A percentile compares a stretch with the other conserved stretches of the same genome.
Evolutionary conservation across 2,329 filamentous ascomycete genomes (phyloP).

Genomic region (Fusarium camptoceras): DNA sequence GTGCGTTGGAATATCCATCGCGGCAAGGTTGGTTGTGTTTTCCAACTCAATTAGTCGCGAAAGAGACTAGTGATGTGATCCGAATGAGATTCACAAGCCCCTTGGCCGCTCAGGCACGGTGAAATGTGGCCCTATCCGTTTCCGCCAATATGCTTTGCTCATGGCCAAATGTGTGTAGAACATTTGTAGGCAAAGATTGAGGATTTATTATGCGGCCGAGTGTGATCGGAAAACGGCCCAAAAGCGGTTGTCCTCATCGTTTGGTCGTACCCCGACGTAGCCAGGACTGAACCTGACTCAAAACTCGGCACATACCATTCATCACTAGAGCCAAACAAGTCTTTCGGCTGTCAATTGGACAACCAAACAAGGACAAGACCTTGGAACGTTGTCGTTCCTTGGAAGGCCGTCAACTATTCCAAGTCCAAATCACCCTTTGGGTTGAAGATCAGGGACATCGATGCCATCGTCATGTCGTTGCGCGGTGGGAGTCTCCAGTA

Average conservation of each 20-base stretch:
- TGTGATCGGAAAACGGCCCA: constrained; percentile 10
- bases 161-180: neutral
- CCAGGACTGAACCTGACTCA: neutral
- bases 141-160: neutral
- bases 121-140: constrained; percentile 5
- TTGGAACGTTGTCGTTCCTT: constrained; percentile 14
- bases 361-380: neutral
- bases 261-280: neutral
- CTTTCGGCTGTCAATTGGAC: neutral
- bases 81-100: neutral
- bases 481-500: constrained; percentile 2
- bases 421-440: neutral
- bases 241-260: constrained; percentile 1
- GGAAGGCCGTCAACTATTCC: neutral
- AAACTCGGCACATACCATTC: constrained; percentile 3
- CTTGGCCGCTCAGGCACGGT: constrained; percentile 2
- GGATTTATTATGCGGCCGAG: constrained; percentile 4
- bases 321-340: neutral
- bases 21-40: neutral
- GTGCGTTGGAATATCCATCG: neutral
- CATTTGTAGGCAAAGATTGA: neutral
- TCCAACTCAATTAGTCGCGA: constrained; percentile 1
- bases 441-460: constrained; percentile 18
- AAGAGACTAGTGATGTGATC: constrained; percentile 9
- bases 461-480: constrained; percentile 8